Percentiles rank a stretch among this genome's conserved stretches.
Evolutionary conservation across 352 stramenopile species (phyloP).

Genomic region (Poterioochromonas sp.): DNA sequence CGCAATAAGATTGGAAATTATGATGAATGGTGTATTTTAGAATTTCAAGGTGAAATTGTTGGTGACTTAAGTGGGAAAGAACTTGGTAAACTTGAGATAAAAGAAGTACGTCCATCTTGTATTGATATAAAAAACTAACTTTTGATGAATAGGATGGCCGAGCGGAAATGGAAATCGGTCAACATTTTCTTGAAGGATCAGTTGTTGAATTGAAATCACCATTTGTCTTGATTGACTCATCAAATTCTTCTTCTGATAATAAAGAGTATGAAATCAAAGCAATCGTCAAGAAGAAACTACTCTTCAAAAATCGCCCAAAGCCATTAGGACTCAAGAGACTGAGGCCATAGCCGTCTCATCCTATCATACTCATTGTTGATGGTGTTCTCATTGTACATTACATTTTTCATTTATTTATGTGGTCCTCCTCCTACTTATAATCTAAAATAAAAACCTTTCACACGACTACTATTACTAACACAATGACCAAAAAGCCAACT

Average conservation of each 20-base stretch:
- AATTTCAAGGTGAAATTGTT: slow-evolving; percentile 17
- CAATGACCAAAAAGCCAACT: too few species aligned
- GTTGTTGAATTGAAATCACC: not conserved
- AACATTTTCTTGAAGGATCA: not conserved
- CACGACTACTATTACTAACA: too few species aligned
- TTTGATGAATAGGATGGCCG: not conserved
- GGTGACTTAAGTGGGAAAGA: not conserved
- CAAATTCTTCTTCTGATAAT: not conserved
- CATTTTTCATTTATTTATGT: too few species aligned
- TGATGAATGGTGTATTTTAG: not conserved
- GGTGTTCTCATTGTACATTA: too few species aligned
- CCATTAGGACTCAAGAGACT: not conserved
- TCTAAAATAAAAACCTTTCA: too few species aligned
- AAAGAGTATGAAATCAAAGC: not conserved
- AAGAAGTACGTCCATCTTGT: not conserved
- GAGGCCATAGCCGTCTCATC: too few species aligned
- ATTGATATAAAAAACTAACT: not conserved
- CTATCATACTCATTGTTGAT: too few species aligned
- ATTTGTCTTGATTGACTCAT: not conserved
- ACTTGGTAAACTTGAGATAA: not conserved
- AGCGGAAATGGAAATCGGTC: not conserved
- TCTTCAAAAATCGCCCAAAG: not conserved
- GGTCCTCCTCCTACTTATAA: too few species aligned
- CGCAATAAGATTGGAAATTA: not conserved
- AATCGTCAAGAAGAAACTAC: not conserved